Evolutionary conservation across 1,284 basidiomycete species (phyloP).

Genomic region (Veloboletus limbatus): DNA sequence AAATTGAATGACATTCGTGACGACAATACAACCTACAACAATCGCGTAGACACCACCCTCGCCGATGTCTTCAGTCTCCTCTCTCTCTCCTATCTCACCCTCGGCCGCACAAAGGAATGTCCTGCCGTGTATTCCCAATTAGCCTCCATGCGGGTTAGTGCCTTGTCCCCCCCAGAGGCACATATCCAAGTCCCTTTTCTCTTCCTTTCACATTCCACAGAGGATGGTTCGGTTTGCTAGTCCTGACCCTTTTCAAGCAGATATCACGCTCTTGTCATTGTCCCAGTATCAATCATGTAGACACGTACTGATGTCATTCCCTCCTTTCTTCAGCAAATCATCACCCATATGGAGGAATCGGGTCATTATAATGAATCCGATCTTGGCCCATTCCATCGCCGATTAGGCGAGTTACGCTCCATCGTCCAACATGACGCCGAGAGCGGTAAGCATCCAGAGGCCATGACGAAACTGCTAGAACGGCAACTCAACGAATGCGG

Average conservation of each 20-base stretch:
- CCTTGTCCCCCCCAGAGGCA: constrained; percentile 10
- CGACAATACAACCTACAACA: constrained; percentile 72
- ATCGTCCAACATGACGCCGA: constrained; percentile 84
- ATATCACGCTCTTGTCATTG: constrained; percentile 18
- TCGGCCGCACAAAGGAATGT: constrained; percentile 89
- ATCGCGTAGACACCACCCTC: constrained; percentile 88
- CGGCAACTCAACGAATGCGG: constrained; percentile 91
- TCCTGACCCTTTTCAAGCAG: constrained; percentile 29
- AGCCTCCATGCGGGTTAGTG: constrained; percentile 87
- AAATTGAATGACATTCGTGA: constrained; percentile 91
- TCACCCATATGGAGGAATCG: constrained; percentile 92
- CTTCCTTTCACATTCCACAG: constrained; percentile 1
- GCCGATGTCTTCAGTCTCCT: constrained; percentile 91
- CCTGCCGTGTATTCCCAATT: constrained; percentile 94
- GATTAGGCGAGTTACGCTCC: constrained; percentile 74
- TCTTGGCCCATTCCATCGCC: constrained; percentile 79
- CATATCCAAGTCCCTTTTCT: too few species aligned
- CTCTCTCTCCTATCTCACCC: constrained; percentile 90
- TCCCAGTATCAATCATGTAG: constrained; percentile 20
- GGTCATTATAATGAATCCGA: constrained; percentile 90
- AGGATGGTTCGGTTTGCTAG: constrained; percentile 10
- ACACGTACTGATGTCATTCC: constrained; percentile 26
- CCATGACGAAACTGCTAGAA: constrained; percentile 88
- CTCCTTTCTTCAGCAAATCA: constrained; percentile 70
- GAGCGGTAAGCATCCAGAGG: constrained; percentile 79